Conservation (phyloP, 192 early-diverging fungal species). For the Oehlia diaphana region DNA sequence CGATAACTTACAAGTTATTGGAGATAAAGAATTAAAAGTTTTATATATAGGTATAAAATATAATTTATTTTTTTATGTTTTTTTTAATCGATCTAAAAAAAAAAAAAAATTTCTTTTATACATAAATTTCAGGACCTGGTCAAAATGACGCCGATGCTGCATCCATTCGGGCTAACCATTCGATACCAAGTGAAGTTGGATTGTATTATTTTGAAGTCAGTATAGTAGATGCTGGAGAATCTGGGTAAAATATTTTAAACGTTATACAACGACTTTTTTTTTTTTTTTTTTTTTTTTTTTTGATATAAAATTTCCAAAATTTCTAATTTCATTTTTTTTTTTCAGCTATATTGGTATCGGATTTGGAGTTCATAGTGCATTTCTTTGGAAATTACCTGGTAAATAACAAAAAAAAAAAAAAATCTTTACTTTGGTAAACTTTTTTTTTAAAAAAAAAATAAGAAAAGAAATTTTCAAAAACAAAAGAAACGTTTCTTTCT, state of each 20-base stretch:
- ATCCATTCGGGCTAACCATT: constrained; percentile 65
- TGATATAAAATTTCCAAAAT: background rate
- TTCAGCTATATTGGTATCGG: constrained; percentile 81
- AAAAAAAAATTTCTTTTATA: background rate
- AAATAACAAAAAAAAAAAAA: background rate
- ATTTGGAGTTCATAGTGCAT: constrained; percentile 48
- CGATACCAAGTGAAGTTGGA: constrained; percentile 73
- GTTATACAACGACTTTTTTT: background rate
- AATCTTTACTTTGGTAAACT: no score
- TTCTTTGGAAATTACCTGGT: constrained; percentile 71
- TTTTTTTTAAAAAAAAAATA: no score
- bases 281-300: background rate
- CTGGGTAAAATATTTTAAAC: constrained; percentile 39
- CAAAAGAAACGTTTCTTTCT: background rate
- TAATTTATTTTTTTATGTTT: background rate
- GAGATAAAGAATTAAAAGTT: background rate
- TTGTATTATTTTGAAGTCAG: constrained; percentile 86
- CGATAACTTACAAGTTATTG: background rate
- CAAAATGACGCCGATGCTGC: constrained; percentile 72
- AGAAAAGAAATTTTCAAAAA: background rate
- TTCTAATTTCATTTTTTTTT: background rate
- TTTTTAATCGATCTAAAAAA: background rate
- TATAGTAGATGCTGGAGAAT: constrained; percentile 74
- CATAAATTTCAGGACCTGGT: constrained; percentile 45
- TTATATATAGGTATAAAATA: background rate